Base-by-base conservation (phyloP, 1,284 basidiomycete genomes). In the Boletus semigastroideus region DNA sequence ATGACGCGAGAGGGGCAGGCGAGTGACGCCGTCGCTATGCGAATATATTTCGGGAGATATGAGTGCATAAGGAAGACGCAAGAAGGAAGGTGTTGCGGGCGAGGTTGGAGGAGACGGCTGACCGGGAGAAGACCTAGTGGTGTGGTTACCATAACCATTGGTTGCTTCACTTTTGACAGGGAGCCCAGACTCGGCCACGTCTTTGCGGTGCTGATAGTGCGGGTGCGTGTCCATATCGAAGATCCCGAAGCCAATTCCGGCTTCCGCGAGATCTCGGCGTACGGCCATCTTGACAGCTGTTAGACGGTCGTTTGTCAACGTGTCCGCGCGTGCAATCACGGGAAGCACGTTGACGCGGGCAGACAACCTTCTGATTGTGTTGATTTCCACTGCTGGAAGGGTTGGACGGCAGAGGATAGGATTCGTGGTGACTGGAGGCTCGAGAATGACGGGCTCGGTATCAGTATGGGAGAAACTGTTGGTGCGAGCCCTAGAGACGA, bases 281-380 rank as follows among this genome's bases (percentile, higher is more conserved):
- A 92, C 78, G 54, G 87, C 90, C 61, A 83, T 71, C 70, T 91
- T 90, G 68, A 92, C 80, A 51, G 82, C 80, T 42, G 80, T 79
- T 48, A 92, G 78, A 53, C 87, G 83, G 64, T 97, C 94, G 69
- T 94, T 94, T 46, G 93, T 93, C 62, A 98, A 79, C 49, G 87
- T 86, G 74, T 98, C 95, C 42, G 92, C 87, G 64, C 93, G 88
- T 57, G 94, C 91, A 62, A 98, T 89, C 62, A 98, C 92, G 51
- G 95, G 94, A 59, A 98, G 89, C 51, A 98, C 85, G 74, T 98
- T 98, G 72, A 97, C 94, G 65, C 93, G 88, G 61, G 85, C 82
- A 67, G 94, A 94, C 59, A 98, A 78, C 46, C 90, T 82, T 62
- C 90, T 84, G 75, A 98, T 97, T 65, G 92, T 90, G 65, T 86